Evolutionary conservation across 805 yeast species (phyloP), one percentile per base, ranked within the genome.

Genomic region (Jamesozyma gamospora): DNA sequence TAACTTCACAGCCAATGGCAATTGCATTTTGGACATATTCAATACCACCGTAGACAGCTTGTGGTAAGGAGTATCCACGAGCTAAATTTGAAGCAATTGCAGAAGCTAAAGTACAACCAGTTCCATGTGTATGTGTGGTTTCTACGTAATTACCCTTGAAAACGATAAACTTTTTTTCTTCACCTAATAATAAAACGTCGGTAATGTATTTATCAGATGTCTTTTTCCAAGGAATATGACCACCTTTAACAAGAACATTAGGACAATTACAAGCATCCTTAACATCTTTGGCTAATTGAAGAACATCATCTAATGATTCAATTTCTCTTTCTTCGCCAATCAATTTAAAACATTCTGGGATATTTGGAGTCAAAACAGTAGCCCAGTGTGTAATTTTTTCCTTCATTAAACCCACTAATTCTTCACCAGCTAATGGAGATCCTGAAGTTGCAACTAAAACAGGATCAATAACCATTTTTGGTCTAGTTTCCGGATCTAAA

Each of bases 41-140:
- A 35, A 84, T 71, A 0, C 81, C 75, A 16, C 69, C 62, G 8
- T 67, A 66, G 7, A 82, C 71, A 0, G 94, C 66, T 2, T 66
- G 67, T 3, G 49, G 46, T 8, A 83, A 51, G 0, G 64, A 27
- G 28, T 53, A 47, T 0, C 79, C 79, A 28, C 66, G 66, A 3
- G 94, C 88, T 19, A 85, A 49, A 48, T 82, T 75, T 2, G 92
- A 77, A 0, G 92, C 79, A 45, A 87, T 79, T 0, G 94, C 71
- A 0, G 94, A 78, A 0, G 94, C 77, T 37, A 87, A 65, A 0
- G 95, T 82, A 60, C 96, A 87, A 1, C 96, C 96, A 3, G 95
- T 84, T 11, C 96, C 96, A 57, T 87, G 96, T 1, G 84, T 76
- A 51, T 79, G 74, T 2, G 60, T 57, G 0, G 86, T 65, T 6